These are phyloP conservation scores for Chaetomidium leptoderma DNA, from an alignment of 495 filamentous ascomycete genomes.

Conservation along the genomic window DNA sequence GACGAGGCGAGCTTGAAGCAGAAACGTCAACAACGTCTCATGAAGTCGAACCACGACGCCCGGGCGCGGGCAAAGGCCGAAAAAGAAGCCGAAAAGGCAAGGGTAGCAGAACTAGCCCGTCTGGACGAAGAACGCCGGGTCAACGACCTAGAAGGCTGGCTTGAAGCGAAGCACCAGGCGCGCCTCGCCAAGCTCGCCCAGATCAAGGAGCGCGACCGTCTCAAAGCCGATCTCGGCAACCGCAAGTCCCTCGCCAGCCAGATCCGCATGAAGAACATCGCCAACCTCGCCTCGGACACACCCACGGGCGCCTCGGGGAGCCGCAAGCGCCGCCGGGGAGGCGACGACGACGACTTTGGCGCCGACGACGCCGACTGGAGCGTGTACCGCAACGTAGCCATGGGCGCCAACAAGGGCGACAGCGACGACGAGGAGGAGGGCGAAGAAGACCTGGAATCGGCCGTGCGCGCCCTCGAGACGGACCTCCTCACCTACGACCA, in stretches of 20 bases:
- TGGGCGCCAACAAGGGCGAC: constrained; percentile 57
- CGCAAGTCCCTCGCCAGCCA: constrained; percentile 93
- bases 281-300: constrained; percentile 87
- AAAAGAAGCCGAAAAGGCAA: constrained; percentile 84
- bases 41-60: constrained; percentile 92
- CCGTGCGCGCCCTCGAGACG: constrained; percentile 69
- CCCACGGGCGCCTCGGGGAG: constrained; percentile 51
- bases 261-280: constrained; percentile 97
- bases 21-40: constrained; percentile 84
- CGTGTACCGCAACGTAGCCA: constrained; percentile 87
- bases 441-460: constrained; percentile 75
- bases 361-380: constrained; percentile 98
- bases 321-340: constrained; percentile 74
- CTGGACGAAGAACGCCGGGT: constrained; percentile 78
- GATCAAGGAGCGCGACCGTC: constrained; percentile 87
- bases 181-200: constrained; percentile 69
- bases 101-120: constrained; percentile 74
- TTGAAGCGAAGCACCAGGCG: constrained; percentile 70
- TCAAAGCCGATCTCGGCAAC: constrained; percentile 90
- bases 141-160: constrained; percentile 81
- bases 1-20: constrained; percentile 86
- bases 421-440: constrained; percentile 75
- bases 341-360: constrained; percentile 86
- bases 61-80: constrained; percentile 87
- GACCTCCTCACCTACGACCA: constrained; percentile 84